Conservation (phyloP, 2,329 filamentous ascomycete genomes). For the Trichoderma sp. region DNA sequence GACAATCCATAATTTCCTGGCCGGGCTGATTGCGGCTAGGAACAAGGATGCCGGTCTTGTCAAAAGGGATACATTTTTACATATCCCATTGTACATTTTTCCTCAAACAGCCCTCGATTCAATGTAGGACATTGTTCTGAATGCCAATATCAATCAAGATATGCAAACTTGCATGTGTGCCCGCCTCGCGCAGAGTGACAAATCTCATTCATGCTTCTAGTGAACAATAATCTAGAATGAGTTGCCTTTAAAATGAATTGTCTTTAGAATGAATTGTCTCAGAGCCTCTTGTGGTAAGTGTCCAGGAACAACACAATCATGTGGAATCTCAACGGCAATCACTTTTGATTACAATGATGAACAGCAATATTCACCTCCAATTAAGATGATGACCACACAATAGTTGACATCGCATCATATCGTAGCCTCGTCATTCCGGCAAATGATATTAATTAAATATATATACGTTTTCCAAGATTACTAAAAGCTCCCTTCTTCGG, state of each 20-base stretch:
- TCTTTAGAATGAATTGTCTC: neutral
- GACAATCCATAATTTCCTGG: conserved; percentile 15
- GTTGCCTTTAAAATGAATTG: neutral
- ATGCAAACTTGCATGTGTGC: neutral
- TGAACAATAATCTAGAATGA: neutral
- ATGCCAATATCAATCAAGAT: conserved; percentile 31
- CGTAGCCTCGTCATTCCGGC: neutral
- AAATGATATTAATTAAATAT: neutral
- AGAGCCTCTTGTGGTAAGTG: neutral
- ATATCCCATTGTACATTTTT: conserved; percentile 41
- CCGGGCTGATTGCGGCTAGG: conserved; percentile 10
- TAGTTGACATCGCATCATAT: neutral
- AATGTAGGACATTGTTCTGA: conserved; percentile 34
- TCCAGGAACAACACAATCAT: neutral
- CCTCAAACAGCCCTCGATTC: conserved; percentile 34
- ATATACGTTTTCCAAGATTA: neutral
- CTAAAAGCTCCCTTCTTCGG: neutral
- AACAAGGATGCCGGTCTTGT: conserved; percentile 20
- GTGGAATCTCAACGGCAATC: neutral
- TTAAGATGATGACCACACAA: neutral
- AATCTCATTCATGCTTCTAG: neutral
- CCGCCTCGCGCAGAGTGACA: neutral
- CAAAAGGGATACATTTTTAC: conserved; percentile 24
- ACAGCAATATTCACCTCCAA: neutral
- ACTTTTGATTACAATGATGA: too few relatives aligned